Conservation (phyloP, 768 basidiomycete species). For the Daedaleopsis nitida region DNA sequence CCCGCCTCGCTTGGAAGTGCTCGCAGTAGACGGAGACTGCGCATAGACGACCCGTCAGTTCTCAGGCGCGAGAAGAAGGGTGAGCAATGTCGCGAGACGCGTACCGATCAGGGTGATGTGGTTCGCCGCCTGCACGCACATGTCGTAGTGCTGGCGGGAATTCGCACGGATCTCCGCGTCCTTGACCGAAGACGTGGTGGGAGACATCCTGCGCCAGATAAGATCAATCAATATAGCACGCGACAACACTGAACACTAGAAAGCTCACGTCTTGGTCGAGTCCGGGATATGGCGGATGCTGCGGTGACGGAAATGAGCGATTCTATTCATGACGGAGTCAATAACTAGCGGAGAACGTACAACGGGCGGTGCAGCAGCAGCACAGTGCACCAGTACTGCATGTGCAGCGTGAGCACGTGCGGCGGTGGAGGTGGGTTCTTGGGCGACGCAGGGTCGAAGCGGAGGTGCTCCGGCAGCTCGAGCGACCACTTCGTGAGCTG, state of each 20-base stretch:
- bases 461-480: constrained; percentile 67
- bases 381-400: constrained; percentile 86
- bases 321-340: not conserved
- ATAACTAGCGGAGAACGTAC: constrained; percentile 43
- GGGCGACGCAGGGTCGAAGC: constrained; percentile 55
- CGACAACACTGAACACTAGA: not conserved
- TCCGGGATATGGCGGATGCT: constrained; percentile 36
- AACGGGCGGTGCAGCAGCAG: constrained; percentile 78
- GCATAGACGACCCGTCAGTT: constrained; percentile 2
- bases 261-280: constrained; percentile 22
- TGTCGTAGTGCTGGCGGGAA: constrained; percentile 67
- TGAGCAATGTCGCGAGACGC: constrained; percentile 18
- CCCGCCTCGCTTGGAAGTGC: constrained; percentile 59
- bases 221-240: too few species aligned
- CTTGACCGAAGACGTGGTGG: constrained; percentile 32
- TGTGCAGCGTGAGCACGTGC: constrained; percentile 73
- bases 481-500: constrained; percentile 75
- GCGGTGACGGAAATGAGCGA: not conserved
- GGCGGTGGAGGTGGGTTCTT: constrained; percentile 53
- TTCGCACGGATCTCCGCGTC: constrained; percentile 56
- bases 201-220: constrained; percentile 8
- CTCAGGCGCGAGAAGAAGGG: not conserved
- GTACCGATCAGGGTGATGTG: constrained; percentile 72
- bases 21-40: constrained; percentile 64
- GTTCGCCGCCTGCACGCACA: constrained; percentile 78